Base-by-base conservation (phyloP, 169 alveolate species). In the Plasmodium ovale region DNA sequence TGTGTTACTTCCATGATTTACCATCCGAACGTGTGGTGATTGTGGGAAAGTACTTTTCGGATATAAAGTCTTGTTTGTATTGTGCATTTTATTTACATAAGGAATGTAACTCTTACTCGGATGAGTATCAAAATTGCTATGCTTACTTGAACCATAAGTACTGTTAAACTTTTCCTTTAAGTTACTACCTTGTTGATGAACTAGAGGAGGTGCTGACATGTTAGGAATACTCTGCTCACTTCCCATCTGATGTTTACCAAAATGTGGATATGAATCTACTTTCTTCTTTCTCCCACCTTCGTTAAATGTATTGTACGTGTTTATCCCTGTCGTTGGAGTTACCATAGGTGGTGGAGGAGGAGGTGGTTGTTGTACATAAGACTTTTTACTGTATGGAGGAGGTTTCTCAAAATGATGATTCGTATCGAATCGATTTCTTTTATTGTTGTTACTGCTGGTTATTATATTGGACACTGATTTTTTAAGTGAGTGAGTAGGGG, bases 281-380 rank as follows among this genome's bases (percentile, higher is more conserved):
- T 25, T 21, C 4, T 23, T 42, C 1, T 51, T 51, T 21, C 77
- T 67, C 2, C 19, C 31, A 27, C 35, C 21, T 6, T 67, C 77
- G 9, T 5, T 67, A 12, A 67, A 67, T 14, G 77, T n/a, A n/a
- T n/a, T n/a, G n/a, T n/a, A n/a, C n/a, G n/a, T n/a, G n/a, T n/a
- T 19, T 49, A 6, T 31, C 12, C 21, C n/a, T 31, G 19, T 35
- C 23, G 37, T 14, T 53, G 12, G 4, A 14, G 25, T 10, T 54
- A 49, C 3, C 68, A 47, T 54, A 29, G 51, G 44, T 3, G 87
- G 87, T 16, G 87, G 87, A 3, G 87, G 87, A 0, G 87, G 87
- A 0, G 87, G 87, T 0, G 71, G 60, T n/a, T n/a, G n/a, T n/a
- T n/a, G n/a, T n/a, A n/a, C n/a, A n/a, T n/a, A n/a, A n/a, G n/a